Base-by-base conservation (phyloP, 768 basidiomycete species). In the Russula olivacea region DNA sequence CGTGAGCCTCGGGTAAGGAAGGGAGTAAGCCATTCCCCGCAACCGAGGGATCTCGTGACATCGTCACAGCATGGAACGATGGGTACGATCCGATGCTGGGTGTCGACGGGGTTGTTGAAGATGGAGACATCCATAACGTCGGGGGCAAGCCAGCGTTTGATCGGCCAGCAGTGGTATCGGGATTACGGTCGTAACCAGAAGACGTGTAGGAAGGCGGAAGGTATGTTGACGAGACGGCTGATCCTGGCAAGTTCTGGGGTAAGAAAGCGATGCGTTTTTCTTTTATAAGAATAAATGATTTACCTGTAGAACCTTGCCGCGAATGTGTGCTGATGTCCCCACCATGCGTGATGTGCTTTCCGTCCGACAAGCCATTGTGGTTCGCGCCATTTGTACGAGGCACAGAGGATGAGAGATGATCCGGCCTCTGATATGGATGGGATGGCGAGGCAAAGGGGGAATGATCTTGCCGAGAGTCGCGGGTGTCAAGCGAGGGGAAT, bases 81-180 rank as follows among this genome's bases (percentile, higher is more conserved):
- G 70, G n/a, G 71, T 73, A 59, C 69, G 70, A 23, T 67, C 71
- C 53, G 69, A 72, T 23, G 70, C 65, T 71, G 8, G 80, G 76
- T 32, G 80, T 76, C 23, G 79, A 71, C 4, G 80, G 75, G 15
- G 80, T 73, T 10, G 82, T 72, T 45, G 81, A 80, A 6, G 83
- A 75, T 52, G 89, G 81, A 14, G 90, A 90, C 90, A 92, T 91
- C 90, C 89, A 92, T 45, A 91, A 75, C 45, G 89, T 89, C 3
- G 90, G 88, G 52, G 86, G 87, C 49, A 91, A 75, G 59, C 82
- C 81, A 38, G 78, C 69, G 64, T 77, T 76, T 52, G 80, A 79
- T 69, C 80, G 83, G 69, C 86, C 83, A 70, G 75, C 72, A 67
- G 77, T 69, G 58, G 70, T 63, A 41, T 69, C 68, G 23, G 61